These are phyloP conservation scores for Paracamarosporium sp. DNA, from an alignment of 2,329 filamentous ascomycete species.

Conservation along the genomic window DNA sequence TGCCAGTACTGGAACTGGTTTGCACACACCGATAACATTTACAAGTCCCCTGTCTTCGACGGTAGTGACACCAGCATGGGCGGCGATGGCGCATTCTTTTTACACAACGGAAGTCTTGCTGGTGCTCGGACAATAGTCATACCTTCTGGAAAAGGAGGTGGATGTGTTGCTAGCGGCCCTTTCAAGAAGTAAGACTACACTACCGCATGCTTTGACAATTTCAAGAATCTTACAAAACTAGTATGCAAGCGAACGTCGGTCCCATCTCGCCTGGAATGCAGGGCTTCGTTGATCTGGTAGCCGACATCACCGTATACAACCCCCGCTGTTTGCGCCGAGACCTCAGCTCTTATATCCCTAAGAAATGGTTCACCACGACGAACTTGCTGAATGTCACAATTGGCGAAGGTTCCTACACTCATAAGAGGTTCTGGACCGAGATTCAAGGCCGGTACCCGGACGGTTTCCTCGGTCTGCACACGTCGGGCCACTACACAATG, in stretches of 20 bases:
- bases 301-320: background rate
- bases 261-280: background rate
- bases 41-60: constrained; percentile 1
- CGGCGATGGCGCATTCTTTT: constrained; percentile 54
- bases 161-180: constrained; percentile 55
- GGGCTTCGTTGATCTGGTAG: background rate
- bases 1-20: constrained; percentile 1
- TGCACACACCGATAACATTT: background rate
- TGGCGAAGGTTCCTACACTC: background rate
- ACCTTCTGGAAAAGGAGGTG: constrained; percentile 61
- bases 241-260: background rate
- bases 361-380: background rate
- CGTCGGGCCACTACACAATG: background rate
- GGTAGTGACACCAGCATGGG: constrained; percentile 52
- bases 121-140: constrained; percentile 18
- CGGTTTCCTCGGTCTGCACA: background rate
- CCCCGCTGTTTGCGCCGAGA: background rate
- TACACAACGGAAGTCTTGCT: constrained; percentile 27
- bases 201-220: background rate
- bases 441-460: background rate
- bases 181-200: background rate
- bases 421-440: background rate
- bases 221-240: background rate
- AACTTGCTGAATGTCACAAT: background rate
- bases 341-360: background rate